Percentiles rank a stretch among this genome's conserved stretches.
These are phyloP conservation scores for Dorcoceras hygrometricum DNA, from an alignment of 257 asterid species.

Conservation along the genomic window DNA sequence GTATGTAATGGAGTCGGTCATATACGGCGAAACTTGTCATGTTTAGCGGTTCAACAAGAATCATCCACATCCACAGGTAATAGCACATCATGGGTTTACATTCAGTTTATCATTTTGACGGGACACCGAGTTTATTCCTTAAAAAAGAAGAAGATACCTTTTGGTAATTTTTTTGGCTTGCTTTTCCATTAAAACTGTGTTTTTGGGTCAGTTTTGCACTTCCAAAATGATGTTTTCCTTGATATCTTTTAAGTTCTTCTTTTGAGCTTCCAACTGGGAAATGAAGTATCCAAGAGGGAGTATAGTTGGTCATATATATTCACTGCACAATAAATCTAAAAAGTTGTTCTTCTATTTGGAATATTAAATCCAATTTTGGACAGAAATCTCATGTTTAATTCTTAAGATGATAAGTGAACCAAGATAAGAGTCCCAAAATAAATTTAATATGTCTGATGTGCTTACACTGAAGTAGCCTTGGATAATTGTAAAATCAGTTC, in stretches of 20 bases:
- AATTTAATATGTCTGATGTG: background rate
- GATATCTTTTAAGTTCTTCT: background rate
- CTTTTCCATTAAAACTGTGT: slow-evolving; percentile 5
- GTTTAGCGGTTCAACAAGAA: slow-evolving; percentile 41
- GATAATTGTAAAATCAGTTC: slow-evolving; percentile 48
- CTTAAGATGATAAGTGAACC: background rate
- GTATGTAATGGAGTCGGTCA: slow-evolving; percentile 22
- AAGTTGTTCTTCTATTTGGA: background rate
- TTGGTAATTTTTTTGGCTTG: background rate
- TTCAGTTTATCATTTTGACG: background rate
- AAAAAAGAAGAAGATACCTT: background rate
- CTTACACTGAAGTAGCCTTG: background rate
- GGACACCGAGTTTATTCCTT: background rate
- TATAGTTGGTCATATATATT: background rate
- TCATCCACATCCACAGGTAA: slow-evolving; percentile 40
- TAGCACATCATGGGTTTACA: background rate
- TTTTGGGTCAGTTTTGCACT: background rate
- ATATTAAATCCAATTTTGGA: background rate
- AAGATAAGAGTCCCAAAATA: background rate
- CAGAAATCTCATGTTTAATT: background rate
- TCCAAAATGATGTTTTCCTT: background rate
- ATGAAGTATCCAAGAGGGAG: background rate
- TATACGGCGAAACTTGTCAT: slow-evolving; percentile 25
- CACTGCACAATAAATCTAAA: background rate
- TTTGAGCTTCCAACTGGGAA: no score